phyloP scores from a whole-genome alignment of 208 protist genomes.

The Kentomonas sorsogonicus region DNA sequence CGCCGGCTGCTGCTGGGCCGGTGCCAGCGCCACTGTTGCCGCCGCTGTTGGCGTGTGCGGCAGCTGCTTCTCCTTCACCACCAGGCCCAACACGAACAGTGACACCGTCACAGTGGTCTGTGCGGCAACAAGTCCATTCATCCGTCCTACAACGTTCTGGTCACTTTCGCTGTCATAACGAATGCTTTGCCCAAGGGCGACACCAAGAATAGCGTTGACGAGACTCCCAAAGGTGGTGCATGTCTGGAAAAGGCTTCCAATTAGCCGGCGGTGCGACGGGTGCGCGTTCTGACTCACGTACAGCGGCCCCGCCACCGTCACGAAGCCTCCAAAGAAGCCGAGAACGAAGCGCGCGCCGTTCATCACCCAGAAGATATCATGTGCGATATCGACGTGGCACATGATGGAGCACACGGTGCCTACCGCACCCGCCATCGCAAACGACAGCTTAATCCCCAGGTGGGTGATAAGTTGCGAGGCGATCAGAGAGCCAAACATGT shows the following conservation, averaged over 20 bases:
- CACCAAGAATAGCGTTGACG: conserved; percentile 54
- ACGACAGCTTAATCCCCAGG: conserved; percentile 52
- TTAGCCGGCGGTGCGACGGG: conserved; percentile 35
- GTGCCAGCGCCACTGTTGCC: too few relatives aligned
- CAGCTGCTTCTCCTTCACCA: too few relatives aligned
- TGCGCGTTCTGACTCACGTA: conserved; percentile 69
- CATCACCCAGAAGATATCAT: conserved; percentile 65
- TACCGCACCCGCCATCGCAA: conserved; percentile 51
- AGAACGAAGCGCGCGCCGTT: conserved; percentile 62
- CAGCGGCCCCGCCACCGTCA: conserved; percentile 60
- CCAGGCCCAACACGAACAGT: conserved; percentile 35
- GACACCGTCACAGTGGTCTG: conserved; percentile 60
- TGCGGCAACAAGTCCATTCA: conserved; percentile 64
- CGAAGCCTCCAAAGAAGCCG: conserved; percentile 55
- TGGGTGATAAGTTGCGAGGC: conserved; percentile 28
- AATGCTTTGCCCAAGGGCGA: conserved; percentile 47
- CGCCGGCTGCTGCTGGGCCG: too few relatives aligned
- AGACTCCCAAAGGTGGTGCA: conserved; percentile 83
- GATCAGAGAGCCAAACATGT: conserved; percentile 69
- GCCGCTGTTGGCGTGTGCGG: too few relatives aligned
- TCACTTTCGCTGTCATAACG: conserved; percentile 22
- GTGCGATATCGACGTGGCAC: conserved; percentile 44
- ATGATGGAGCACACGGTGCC: conserved; percentile 43
- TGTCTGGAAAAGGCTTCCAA: conserved; percentile 73
- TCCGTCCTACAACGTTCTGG: conserved; percentile 41